Evolutionary conservation across 176 grass and related monocot genomes (phyloP), one percentile per base, ranked within the genome.

Genomic region (Neostapfia colusana): DNA sequence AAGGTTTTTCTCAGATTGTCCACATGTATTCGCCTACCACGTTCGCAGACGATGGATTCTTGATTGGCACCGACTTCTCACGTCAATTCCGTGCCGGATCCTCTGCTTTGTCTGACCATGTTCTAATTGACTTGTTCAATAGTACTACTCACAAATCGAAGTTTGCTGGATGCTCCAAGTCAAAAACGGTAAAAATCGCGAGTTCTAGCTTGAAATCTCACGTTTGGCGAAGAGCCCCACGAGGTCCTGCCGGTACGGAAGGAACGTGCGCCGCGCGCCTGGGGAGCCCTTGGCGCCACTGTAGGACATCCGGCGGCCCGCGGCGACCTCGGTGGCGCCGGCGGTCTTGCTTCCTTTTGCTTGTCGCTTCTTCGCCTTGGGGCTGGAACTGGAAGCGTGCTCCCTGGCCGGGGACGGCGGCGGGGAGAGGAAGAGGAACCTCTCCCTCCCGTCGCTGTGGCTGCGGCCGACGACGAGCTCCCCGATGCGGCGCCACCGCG

Each of bases 371-470:
- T 89, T 83, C 17, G 62, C 36, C 42, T 85, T 89, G 67, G 69
- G 0, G 39, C 16, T 69, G 4, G 63, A 0, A 2, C n/a, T n/a
- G n/a, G 63, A 0, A 16, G 57, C 53, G 9, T 6, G 18, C 24
- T 89, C 80, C 65, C 82, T 79, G 40, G 77, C 74, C 16, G 81
- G 82, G 0, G 79, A 78, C n/a, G 84, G 5, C 65, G 83, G 87
- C 34, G 88, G 78, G 26, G 91, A 84, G 27, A 92, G 54, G 82
- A 99, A 92, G 27, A 88, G 53, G 74, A 99, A 87, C 82, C 79
- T 92, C 77, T 95, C 85, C 82, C 80, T 90, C 8, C 95, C 89
- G 70, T 92, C 95, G 87, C 95, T 95, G 50, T 72, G 87, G 92
- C 89, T 95, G 44, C 87, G 85, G 15, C 91, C 82, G 40, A 93